Base-by-base conservation (phyloP, 371 early-diverging fungal genomes). In the Mucor sp. region DNA sequence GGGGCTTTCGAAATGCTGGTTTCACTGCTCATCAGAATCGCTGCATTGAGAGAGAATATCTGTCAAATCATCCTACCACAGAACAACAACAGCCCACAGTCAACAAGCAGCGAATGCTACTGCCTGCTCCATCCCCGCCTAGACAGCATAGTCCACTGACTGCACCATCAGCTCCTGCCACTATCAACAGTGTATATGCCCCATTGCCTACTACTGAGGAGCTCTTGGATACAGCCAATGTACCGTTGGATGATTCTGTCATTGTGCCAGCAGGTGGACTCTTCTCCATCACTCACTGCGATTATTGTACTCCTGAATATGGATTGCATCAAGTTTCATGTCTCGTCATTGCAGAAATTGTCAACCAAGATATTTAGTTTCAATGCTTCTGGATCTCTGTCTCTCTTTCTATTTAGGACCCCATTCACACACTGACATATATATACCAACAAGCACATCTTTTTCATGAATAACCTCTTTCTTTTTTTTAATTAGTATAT, bases 1-100 rank as follows among this genome's bases (percentile, higher is more conserved):
- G 82, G 23, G 80, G 80, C 11, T 82, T 74, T 44, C 62, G 78
- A 23, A 82, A 82, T 50, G 64, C 78, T 12, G 82, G 82, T 0
- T 79, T 77, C 33, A 79, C 78, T 0, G 71, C 77, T 15, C 82
- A 79, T 63, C 78, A 77, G 33, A 82, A 77, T 23, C 66, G 75
- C 21, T 82, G 78, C 39, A 60, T 71, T 33, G 73, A 69, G 14
- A 47, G 55, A 37, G 39, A 61, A 14, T 53, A 57, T 23, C 14
- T 47, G 6, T n/a, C 33, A 4, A 60, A 19, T 32, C 39, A 55
- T 9, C 41, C 53, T 37, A 7, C 21, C n/a, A 11, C 8, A 14
- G 19, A 59, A 9, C 27, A 41, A 3, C 56, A 37, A 11, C 41
- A 30, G 12, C 9, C 58, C 0, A 12, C 60, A 6, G 17, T 25